Conservation (phyloP, 2,329 filamentous ascomycete genomes). For the Penicillium sp. region DNA sequence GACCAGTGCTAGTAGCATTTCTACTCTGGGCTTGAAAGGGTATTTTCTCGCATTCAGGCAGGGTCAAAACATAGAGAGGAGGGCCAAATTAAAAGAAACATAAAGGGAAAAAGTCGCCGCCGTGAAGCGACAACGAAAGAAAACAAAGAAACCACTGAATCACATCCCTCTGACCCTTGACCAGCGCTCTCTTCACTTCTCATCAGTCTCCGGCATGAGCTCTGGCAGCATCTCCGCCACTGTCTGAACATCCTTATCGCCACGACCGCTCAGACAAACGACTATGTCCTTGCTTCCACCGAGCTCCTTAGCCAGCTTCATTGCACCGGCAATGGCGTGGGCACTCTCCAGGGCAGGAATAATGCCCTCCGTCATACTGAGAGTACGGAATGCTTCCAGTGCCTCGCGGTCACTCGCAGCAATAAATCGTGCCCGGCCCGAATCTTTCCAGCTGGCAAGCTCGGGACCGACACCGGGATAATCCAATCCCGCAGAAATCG, state of each 20-base stretch:
- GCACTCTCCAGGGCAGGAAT: constrained; percentile 91
- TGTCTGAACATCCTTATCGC: constrained; percentile 97
- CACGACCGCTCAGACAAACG: constrained; percentile 85
- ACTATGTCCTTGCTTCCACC: constrained; percentile 81
- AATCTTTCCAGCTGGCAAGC: constrained; percentile 87
- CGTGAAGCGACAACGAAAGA: background rate
- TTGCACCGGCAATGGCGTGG: constrained; percentile 83
- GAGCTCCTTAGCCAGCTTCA: constrained; percentile 89
- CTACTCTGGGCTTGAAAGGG: too few species aligned
- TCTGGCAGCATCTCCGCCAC: constrained; percentile 87
- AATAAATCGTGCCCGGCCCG: constrained; percentile 76
- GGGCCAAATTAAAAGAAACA: too few species aligned
- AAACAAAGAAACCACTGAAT: background rate
- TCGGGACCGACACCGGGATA: constrained; percentile 96
- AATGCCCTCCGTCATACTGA: constrained; percentile 88
- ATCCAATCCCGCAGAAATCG: constrained; percentile 88
- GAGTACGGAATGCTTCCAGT: constrained; percentile 77
- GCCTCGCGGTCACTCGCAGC: constrained; percentile 87
- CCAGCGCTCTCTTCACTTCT: background rate
- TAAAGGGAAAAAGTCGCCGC: too few species aligned
- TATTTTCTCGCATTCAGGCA: too few species aligned
- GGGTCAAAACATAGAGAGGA: too few species aligned
- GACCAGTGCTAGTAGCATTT: too few species aligned
- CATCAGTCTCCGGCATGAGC: constrained; percentile 75
- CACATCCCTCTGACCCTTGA: background rate